Conservation (phyloP, 2,329 filamentous ascomycete species). For the Fusarium albidum region DNA sequence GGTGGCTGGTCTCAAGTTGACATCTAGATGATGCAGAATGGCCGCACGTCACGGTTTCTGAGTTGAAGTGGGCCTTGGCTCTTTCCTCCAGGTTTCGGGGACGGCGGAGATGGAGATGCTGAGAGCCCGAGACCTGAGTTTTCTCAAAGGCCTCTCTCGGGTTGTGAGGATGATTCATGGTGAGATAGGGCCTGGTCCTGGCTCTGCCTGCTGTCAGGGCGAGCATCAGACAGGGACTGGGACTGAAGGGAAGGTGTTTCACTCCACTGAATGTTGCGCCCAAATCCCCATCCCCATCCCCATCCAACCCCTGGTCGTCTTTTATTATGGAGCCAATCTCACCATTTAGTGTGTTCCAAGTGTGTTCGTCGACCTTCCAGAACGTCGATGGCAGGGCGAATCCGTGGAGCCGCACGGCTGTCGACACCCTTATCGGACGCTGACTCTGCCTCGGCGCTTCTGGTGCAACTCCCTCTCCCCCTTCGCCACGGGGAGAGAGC, state of each 20-base stretch:
- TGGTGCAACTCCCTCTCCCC: neutral
- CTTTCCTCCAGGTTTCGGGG: conserved; percentile 25
- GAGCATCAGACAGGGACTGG: conserved; percentile 23
- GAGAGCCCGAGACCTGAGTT: conserved; percentile 7
- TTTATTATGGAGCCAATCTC: conserved; percentile 41
- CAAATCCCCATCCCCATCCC: no score
- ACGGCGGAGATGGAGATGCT: conserved; percentile 18
- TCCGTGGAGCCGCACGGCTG: conserved; percentile 38
- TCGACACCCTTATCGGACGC: conserved; percentile 29
- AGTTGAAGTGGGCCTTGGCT: conserved; percentile 21
- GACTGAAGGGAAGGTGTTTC: conserved; percentile 22
- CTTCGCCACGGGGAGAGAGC: neutral
- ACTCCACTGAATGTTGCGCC: conserved; percentile 40
- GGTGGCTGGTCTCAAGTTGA: conserved; percentile 37
- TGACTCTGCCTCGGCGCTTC: conserved; percentile 9
- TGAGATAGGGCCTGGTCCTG: conserved; percentile 27
- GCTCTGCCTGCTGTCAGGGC: conserved; percentile 28
- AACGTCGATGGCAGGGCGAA: conserved; percentile 40
- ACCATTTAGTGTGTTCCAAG: conserved; percentile 42
- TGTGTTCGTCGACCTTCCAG: conserved; percentile 40
- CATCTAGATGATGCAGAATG: conserved; percentile 25
- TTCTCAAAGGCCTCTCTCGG: conserved; percentile 12
- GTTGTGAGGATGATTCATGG: conserved; percentile 25
- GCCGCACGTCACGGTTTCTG: conserved; percentile 26
- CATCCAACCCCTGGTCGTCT: conserved; percentile 26